These are phyloP conservation scores for Sporothrix schenckii DNA, from an alignment of 2,329 filamentous ascomycete genomes.

Conservation along the genomic window DNA sequence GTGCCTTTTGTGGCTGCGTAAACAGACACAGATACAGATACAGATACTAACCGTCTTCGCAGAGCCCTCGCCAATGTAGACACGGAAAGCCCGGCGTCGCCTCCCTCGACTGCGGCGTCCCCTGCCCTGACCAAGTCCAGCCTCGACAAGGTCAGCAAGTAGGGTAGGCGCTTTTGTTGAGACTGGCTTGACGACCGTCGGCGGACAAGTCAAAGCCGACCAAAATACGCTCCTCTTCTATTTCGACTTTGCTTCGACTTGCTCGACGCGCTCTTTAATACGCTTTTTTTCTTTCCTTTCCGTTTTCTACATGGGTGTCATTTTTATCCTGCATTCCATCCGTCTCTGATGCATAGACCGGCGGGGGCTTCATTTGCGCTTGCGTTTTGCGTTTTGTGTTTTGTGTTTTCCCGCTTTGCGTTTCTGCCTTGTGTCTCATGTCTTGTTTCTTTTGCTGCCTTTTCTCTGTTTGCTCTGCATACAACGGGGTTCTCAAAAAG, in stretches of 20 bases:
- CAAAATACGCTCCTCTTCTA: conserved; percentile 3
- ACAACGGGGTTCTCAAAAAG: conserved; percentile 49
- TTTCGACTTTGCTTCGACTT: conserved; percentile 38
- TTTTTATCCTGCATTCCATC: conserved; percentile 44
- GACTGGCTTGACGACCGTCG: conserved; percentile 44
- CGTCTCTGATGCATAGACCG: conserved; percentile 51
- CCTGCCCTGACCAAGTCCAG: conserved; percentile 66
- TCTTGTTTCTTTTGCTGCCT: conserved; percentile 11
- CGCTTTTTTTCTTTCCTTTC: conserved; percentile 25
- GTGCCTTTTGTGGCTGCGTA: not conserved
- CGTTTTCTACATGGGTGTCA: conserved; percentile 39
- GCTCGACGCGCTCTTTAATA: conserved; percentile 36
- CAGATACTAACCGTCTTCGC: conserved; percentile 9
- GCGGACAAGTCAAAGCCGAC: not conserved
- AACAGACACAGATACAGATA: not conserved
- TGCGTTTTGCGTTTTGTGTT: not conserved
- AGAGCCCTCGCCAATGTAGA: conserved; percentile 65
- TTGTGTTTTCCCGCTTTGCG: not conserved
- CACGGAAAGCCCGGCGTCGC: conserved; percentile 66
- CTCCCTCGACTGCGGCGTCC: conserved; percentile 69
- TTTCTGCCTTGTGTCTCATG: conserved; percentile 37
- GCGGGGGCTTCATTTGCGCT: conserved; percentile 28
- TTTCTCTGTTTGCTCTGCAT: conserved; percentile 30
- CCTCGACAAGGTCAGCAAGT: conserved; percentile 50
- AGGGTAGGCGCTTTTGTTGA: conserved; percentile 54